Percentiles rank a stretch among this genome's conserved stretches.
Conservation (phyloP, 352 stramenopile species). For the Poterioochromonas sp. region DNA sequence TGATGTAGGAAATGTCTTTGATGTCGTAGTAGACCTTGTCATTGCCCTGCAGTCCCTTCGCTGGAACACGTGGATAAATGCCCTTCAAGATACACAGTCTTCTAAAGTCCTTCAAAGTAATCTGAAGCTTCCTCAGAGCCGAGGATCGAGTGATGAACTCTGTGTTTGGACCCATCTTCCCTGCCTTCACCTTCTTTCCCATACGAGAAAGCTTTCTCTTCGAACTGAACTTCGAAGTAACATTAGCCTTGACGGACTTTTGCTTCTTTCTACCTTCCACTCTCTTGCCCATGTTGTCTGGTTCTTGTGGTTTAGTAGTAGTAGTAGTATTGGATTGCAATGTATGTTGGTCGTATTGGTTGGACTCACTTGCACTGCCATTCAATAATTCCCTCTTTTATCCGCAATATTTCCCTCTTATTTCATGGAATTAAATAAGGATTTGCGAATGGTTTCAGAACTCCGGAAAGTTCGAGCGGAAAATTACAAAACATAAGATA, state of each 20-base stretch:
- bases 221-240: constrained; percentile 54
- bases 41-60: constrained; percentile 69
- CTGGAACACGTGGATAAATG: constrained; percentile 93
- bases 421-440: no score
- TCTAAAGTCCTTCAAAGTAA: constrained; percentile 96
- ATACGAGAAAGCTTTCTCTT: constrained; percentile 65
- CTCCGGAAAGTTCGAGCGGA: no score
- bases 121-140: constrained; percentile 83
- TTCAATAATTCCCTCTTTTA: no score
- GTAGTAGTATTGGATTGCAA: no score
- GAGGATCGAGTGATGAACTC: constrained; percentile 91
- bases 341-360: no score
- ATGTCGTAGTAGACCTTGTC: constrained; percentile 98
- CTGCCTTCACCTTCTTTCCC: constrained; percentile 62
- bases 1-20: constrained; percentile 94
- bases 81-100: constrained; percentile 98
- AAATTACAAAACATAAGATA: no score
- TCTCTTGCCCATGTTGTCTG: constrained; percentile 40
- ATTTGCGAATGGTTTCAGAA: no score
- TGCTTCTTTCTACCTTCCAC: constrained; percentile 47
- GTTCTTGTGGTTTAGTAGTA: no score
- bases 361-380: no score
- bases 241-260: constrained; percentile 54
- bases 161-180: constrained; percentile 60
- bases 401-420: no score